A percentile compares a stretch with the other conserved stretches of the same genome.
phyloP scores from a whole-genome alignment of 305 asterid genomes.

The Solanum hybrid region DNA sequence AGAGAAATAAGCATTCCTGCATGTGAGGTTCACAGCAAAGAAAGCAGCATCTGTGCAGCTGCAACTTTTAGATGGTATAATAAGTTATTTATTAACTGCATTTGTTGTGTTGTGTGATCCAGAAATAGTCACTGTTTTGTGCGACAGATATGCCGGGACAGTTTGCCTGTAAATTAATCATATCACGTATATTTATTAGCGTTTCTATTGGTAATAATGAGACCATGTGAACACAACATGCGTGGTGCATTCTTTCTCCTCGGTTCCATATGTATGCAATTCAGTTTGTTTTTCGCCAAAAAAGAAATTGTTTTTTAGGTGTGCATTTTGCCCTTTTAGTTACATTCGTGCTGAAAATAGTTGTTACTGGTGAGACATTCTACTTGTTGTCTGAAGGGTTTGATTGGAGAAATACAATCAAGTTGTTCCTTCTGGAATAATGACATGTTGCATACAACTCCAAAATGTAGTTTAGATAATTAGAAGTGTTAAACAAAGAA shows the following conservation, averaged over 20 bases:
- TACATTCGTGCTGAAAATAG: background rate
- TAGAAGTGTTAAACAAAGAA: background rate
- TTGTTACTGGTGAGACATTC: background rate
- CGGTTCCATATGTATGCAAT: background rate
- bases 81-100: background rate
- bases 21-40: slow-evolving; percentile 19
- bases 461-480: background rate
- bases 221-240: background rate
- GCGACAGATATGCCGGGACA: background rate
- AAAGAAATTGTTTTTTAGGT: background rate
- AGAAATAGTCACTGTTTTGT: background rate
- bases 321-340: background rate
- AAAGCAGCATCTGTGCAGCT: slow-evolving; percentile 20
- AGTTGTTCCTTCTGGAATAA: background rate
- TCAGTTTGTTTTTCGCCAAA: background rate
- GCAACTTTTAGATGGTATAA: slow-evolving; percentile 1
- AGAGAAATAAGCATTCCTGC: background rate
- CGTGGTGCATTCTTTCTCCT: background rate
- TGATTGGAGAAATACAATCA: background rate
- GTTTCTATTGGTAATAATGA: background rate
- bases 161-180: background rate
- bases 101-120: background rate
- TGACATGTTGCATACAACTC: background rate
- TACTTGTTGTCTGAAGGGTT: background rate
- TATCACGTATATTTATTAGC: background rate